Conservation (phyloP, 2,329 filamentous ascomycete genomes). For the Phoma herbarum region DNA sequence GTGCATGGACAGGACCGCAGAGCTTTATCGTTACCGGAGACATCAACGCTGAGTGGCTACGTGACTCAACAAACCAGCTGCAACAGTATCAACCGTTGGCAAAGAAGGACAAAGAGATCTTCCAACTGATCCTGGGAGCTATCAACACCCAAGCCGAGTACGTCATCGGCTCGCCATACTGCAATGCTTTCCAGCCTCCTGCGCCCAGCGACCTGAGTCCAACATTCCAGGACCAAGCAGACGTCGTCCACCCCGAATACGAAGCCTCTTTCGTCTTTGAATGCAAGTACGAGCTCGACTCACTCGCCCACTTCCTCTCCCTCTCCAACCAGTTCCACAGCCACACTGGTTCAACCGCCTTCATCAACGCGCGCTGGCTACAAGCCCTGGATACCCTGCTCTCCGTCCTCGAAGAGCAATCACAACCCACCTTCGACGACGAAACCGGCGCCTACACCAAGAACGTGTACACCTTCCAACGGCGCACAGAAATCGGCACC, state of each 20-base stretch:
- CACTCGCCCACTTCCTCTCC: constrained; percentile 87
- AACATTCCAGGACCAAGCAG: constrained; percentile 81
- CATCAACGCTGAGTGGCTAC: constrained; percentile 91
- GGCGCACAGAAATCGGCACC: constrained; percentile 80
- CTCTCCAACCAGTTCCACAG: constrained; percentile 87
- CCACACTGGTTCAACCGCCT: constrained; percentile 78
- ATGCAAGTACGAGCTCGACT: constrained; percentile 99
- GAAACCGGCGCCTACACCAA: constrained; percentile 69
- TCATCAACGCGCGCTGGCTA: constrained; percentile 81
- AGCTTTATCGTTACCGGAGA: constrained; percentile 94
- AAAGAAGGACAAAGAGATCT: constrained; percentile 79
- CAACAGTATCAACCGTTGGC: constrained; percentile 87
- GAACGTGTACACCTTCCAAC: constrained; percentile 89
- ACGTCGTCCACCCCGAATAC: constrained; percentile 85
- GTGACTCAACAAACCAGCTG: constrained; percentile 93
- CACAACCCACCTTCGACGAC: constrained; percentile 79
- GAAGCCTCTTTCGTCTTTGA: constrained; percentile 89
- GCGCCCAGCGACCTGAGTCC: constrained; percentile 78
- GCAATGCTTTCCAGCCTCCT: constrained; percentile 97
- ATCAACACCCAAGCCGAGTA: constrained; percentile 97
- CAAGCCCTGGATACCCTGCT: constrained; percentile 78
- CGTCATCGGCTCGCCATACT: constrained; percentile 93
- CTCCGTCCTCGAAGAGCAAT: constrained; percentile 78
- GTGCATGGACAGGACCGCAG: constrained; percentile 83
- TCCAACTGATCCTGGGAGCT: constrained; percentile 84